phyloP scores from a whole-genome alignment of 805 yeast genomes.

The Cyberlindnera nakhonratchasimensis region DNA sequence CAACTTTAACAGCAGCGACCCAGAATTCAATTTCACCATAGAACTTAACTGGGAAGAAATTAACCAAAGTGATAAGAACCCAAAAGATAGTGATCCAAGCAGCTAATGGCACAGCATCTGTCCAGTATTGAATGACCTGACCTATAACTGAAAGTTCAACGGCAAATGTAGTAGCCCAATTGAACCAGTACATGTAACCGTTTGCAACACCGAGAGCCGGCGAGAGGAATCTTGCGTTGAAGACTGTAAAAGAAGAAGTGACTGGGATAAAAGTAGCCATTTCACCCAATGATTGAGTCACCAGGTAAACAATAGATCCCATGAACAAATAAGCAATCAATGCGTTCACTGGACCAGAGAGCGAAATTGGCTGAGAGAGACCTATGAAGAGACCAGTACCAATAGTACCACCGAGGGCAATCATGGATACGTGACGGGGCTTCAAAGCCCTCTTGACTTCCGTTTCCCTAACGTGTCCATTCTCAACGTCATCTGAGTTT shows the following conservation, averaged over 20 bases:
- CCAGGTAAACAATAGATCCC: slow-evolving; percentile 61
- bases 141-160: slow-evolving; percentile 72
- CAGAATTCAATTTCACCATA: slow-evolving; percentile 79
- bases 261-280: slow-evolving; percentile 79
- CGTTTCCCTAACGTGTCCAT: slow-evolving; percentile 29
- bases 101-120: slow-evolving; percentile 61
- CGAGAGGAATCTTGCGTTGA: slow-evolving; percentile 61
- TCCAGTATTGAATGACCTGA: slow-evolving; percentile 64
- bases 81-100: slow-evolving; percentile 72
- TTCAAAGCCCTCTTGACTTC: slow-evolving; percentile 59
- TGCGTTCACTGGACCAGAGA: slow-evolving; percentile 69
- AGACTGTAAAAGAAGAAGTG: slow-evolving; percentile 63
- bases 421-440: slow-evolving; percentile 70
- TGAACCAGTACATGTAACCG: slow-evolving; percentile 73
- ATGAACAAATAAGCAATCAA: slow-evolving; percentile 63
- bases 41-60: slow-evolving; percentile 63
- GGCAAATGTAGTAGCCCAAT: slow-evolving; percentile 77
- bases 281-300: slow-evolving; percentile 73
- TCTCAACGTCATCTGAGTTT: slow-evolving; percentile 9
- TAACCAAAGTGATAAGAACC: slow-evolving; percentile 49
- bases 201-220: slow-evolving; percentile 70
- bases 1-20: slow-evolving; percentile 63
- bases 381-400: slow-evolving; percentile 77
- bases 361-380: slow-evolving; percentile 48
- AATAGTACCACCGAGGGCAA: slow-evolving; percentile 76